Evolutionary conservation across 495 filamentous ascomycete genomes (phyloP).

Genomic region (Lepidopterella palustris): DNA sequence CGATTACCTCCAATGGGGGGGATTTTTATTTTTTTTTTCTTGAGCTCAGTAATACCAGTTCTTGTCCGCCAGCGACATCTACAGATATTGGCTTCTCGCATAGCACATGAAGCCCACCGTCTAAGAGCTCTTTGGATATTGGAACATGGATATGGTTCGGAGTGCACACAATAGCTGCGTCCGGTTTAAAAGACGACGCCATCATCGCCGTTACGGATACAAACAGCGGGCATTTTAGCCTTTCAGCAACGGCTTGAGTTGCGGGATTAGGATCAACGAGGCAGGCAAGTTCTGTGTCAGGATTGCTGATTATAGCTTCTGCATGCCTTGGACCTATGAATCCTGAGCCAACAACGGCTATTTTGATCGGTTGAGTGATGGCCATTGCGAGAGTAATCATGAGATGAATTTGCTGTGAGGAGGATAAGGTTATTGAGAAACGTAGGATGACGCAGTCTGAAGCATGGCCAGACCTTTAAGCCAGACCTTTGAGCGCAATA

Average conservation of each 20-base stretch:
- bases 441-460: too few species aligned
- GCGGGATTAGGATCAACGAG: slow-evolving; percentile 47
- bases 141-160: slow-evolving; percentile 54
- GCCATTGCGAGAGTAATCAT: background rate
- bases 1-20: too few species aligned
- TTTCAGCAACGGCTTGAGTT: slow-evolving; percentile 31
- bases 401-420: too few species aligned
- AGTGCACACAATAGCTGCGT: slow-evolving; percentile 55
- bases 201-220: slow-evolving; percentile 42
- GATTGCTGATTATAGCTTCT: slow-evolving; percentile 43
- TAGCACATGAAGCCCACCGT: slow-evolving; percentile 47
- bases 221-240: slow-evolving; percentile 33
- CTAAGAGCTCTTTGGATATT: slow-evolving; percentile 45
- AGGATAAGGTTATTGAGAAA: too few species aligned
- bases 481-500: too few species aligned
- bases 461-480: too few species aligned
- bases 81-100: slow-evolving; percentile 54
- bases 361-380: slow-evolving; percentile 21
- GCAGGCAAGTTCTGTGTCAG: slow-evolving; percentile 42
- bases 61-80: slow-evolving; percentile 38
- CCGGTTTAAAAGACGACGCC: slow-evolving; percentile 35
- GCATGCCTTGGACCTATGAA: slow-evolving; percentile 54
- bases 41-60: slow-evolving; percentile 34
- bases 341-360: slow-evolving; percentile 52
- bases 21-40: too few species aligned